Conservation (phyloP, 805 yeast genomes). For the Suhomyces sp. region DNA sequence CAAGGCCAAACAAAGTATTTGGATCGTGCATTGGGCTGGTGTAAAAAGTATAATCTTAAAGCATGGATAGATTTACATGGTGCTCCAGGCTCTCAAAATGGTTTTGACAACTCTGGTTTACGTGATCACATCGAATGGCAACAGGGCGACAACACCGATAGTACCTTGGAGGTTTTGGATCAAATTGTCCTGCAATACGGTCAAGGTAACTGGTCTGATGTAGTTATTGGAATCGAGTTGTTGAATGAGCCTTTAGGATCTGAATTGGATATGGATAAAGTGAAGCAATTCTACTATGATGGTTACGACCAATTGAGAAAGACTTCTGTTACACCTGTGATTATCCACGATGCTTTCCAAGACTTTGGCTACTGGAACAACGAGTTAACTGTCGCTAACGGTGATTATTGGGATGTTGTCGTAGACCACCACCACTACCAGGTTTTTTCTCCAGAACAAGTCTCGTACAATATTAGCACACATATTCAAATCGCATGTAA, state of each 20-base stretch:
- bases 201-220: conserved; percentile 55
- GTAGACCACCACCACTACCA: conserved; percentile 91
- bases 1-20: conserved; percentile 73
- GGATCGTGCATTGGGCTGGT: conserved; percentile 76
- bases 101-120: conserved; percentile 86
- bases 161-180: conserved; percentile 55
- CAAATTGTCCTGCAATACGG: conserved; percentile 64
- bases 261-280: conserved; percentile 51
- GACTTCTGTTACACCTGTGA: conserved; percentile 45
- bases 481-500: conserved; percentile 46
- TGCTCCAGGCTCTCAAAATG: conserved; percentile 82
- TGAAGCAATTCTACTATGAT: conserved; percentile 56
- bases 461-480: conserved; percentile 55
- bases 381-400: conserved; percentile 35
- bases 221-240: conserved; percentile 78
- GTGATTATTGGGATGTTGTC: conserved; percentile 59
- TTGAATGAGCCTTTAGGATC: conserved; percentile 90
- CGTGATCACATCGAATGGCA: conserved; percentile 64
- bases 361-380: conserved; percentile 56
- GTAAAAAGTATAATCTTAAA: conserved; percentile 53
- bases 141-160: conserved; percentile 46
- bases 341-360: conserved; percentile 83
- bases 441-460: conserved; percentile 67
- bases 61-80: conserved; percentile 80
- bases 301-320: conserved; percentile 67